Percentiles rank a stretch among this genome's conserved stretches.
Evolutionary conservation across 208 protist genomes (phyloP).

Genomic region (Leishmania mexicana): DNA sequence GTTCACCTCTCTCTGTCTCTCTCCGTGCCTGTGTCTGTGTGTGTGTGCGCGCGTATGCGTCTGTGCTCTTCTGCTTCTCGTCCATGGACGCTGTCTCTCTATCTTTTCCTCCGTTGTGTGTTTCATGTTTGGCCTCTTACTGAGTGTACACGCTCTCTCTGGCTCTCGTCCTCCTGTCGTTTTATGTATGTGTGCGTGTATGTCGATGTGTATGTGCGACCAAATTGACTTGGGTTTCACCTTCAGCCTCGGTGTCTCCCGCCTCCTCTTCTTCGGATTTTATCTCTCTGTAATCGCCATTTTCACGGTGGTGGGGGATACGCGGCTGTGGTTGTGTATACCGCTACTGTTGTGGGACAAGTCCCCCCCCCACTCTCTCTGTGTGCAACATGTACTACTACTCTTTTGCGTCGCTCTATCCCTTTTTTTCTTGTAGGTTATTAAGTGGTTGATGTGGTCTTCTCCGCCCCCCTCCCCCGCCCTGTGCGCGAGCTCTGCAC

Average conservation of each 20-base stretch:
- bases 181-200: background rate
- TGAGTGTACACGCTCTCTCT: background rate
- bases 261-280: background rate
- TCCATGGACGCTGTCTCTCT: background rate
- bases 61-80: background rate
- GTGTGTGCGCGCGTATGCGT: background rate
- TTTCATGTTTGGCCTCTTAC: background rate
- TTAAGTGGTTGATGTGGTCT: background rate
- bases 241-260: background rate
- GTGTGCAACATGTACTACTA: background rate
- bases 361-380: background rate
- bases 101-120: background rate
- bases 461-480: background rate
- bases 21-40: background rate
- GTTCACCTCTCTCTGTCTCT: background rate
- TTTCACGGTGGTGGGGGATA: background rate
- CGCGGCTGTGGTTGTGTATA: background rate
- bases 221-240: background rate
- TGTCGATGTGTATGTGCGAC: background rate
- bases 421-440: background rate
- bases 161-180: background rate
- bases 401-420: slow-evolving; percentile 2
- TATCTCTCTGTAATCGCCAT: background rate
- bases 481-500: background rate
- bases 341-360: background rate